Base-by-base conservation (phyloP, 176 grass and related monocot genomes). In the Tillandsia leiboldiana region DNA sequence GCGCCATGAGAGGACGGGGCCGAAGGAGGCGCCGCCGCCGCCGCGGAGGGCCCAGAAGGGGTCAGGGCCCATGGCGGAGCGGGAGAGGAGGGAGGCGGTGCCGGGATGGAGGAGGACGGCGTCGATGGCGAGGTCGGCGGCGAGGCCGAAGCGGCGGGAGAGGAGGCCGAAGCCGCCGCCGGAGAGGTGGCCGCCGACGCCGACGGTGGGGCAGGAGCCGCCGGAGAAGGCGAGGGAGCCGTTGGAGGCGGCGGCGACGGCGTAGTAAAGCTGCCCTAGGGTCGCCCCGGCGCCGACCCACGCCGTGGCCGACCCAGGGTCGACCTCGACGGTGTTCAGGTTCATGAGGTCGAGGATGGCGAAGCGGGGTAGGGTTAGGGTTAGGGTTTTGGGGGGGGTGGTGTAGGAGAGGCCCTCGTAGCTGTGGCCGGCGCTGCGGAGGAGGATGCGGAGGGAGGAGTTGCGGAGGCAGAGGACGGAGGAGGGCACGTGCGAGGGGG, bases 371-470 rank as follows among this genome's bases (percentile, higher is more conserved):
- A 29, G 28, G 28, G 29, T 5, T 33, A 33, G 29, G 29, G 33
- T 7, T 42, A 8, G 33, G 33, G 33, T 42, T 42, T 3, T n/a
- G n/a, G n/a, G 29, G 8, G 48, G 6, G 50, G 12, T 51, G 26
- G 92, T 87, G 78, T 96, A 96, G 0, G 88, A 96, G 22, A 87
- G 49, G 10, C 92, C 88, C 75, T 92, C 88, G 76, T 96, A 96
- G 84, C 88, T 96, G 84, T 96, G 92, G 0, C 92, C 92, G 2
- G 88, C 88, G 70, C 92, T 89, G 49, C 88, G 85, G 58, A 96
- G 10, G 9, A 80, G 83, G 14, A 91, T 75, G n/a, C 14, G 50
- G 12, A 80, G 51, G 20, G 62, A 69, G 22, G 78, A n/a, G 23
- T 14, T 73, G 11, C 85, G 72, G 42, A 79, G 74, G 71, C 88